A percentile compares a stretch with the other conserved stretches of the same genome.
phyloP scores from a whole-genome alignment of 345 rosid species.

The Excoecaria cochinchinensis region DNA sequence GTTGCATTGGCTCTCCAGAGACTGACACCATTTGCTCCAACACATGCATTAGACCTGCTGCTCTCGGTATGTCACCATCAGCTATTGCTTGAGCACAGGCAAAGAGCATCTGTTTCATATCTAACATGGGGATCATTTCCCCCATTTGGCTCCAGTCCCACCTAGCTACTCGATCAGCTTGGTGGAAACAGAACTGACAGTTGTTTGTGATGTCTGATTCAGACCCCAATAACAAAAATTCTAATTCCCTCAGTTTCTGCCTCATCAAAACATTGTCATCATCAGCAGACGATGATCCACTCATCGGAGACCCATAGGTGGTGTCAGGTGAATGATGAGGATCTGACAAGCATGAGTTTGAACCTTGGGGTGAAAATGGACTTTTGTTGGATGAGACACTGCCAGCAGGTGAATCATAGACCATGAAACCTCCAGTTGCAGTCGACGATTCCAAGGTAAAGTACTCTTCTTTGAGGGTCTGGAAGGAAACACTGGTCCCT shows the following conservation, averaged over 20 bases:
- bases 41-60: conserved; percentile 55
- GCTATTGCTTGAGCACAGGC: conserved; percentile 65
- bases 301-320: conserved; percentile 68
- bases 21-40: conserved; percentile 91
- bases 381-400: conserved; percentile 63
- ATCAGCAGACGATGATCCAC: conserved; percentile 60
- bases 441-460: conserved; percentile 85
- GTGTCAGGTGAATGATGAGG: conserved; percentile 66
- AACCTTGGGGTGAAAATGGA: conserved; percentile 83
- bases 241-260: conserved; percentile 70
- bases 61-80: conserved; percentile 44
- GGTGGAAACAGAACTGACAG: conserved; percentile 50
- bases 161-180: conserved; percentile 30
- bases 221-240: conserved; percentile 60
- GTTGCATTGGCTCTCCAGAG: conserved; percentile 76
- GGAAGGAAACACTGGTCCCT: conserved; percentile 47
- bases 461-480: conserved; percentile 50
- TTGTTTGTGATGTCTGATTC: conserved; percentile 52
- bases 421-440: conserved; percentile 38
- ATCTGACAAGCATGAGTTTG: conserved; percentile 74
- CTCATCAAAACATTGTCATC: conserved; percentile 49
- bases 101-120: conserved; percentile 60
- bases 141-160: conserved; percentile 50
- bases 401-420: conserved; percentile 63
- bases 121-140: conserved; percentile 54